Base-by-base conservation (phyloP, 176 grass and related monocot genomes). In the Rhynchospora breviuscula region DNA sequence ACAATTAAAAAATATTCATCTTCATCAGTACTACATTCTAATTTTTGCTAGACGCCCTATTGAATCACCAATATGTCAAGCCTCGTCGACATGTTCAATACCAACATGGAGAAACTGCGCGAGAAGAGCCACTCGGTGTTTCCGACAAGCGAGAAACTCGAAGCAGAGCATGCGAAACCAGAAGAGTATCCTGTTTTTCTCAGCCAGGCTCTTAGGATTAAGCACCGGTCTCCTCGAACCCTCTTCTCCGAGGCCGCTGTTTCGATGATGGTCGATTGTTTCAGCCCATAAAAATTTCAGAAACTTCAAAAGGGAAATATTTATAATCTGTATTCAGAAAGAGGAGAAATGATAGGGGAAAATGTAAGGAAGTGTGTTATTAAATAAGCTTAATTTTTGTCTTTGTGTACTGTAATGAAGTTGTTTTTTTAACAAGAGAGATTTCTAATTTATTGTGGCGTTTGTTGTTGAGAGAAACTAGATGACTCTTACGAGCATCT, bases 81-180 rank as follows among this genome's bases (percentile, higher is more conserved):
- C 63, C 60, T 67, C 31, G 11, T 65, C 5, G 45, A 67, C 12
- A 64, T 66, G 79, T 48, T 62, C 40, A 80, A 80, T 62, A 46
- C 56, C 3, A 59, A 80, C 56, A 80, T 80, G 57, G 79, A 82
- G 44, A 82, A 82, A 66, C n/a, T 82, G 19, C 79, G 43, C 10
- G 23, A 45, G n/a, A 65, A 53, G 43, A 66, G 67, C 43, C 59
- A 26, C 0, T 12, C 19, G 43, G 21, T 21, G 5, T 26, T 52
- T 0, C 72, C 22, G 10, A 5, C 4, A 53, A 67, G 2, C 0
- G 13, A 48, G 22, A 63, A 82, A 67, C 23, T 43, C 2, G 59
- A 67, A 66, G 67, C 40, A 45, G 44, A 82, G 79, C 18, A 65
- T 52, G 44, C 15, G 17, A 82, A 82, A 82, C 17, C 79, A 67